Conservation (phyloP, 2,329 filamentous ascomycete species). For the Colletotrichum sidae region DNA sequence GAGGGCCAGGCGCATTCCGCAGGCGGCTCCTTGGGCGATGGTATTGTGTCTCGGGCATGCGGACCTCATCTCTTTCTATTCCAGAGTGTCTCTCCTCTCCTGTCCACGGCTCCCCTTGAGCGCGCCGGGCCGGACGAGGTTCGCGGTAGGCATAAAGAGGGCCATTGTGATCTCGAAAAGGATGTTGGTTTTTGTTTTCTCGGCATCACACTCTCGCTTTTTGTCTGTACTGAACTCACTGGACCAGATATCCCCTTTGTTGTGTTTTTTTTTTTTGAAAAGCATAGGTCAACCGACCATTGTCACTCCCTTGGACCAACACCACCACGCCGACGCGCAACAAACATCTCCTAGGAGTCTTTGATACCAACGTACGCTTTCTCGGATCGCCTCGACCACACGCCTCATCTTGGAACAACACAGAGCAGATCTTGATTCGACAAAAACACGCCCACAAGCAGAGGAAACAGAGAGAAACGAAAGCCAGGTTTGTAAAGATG, state of each 20-base stretch:
- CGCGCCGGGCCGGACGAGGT: background rate
- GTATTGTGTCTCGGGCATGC: background rate
- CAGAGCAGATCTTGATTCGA: constrained; percentile 10
- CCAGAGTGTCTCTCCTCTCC: constrained; percentile 13
- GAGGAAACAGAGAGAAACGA: background rate
- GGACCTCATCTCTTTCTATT: constrained; percentile 12
- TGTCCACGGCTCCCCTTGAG: background rate
- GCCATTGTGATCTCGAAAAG: background rate
- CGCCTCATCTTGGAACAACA: background rate
- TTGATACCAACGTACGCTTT: constrained; percentile 31
- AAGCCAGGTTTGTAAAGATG: constrained; percentile 41
- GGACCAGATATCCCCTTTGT: constrained; percentile 4
- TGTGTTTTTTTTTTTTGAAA: background rate
- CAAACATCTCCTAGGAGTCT: constrained; percentile 20
- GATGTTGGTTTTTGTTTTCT: background rate
- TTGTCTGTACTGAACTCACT: constrained; percentile 3
- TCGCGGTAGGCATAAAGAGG: constrained; percentile 24
- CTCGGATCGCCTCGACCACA: background rate
- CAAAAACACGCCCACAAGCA: constrained; percentile 29
- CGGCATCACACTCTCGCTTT: background rate
- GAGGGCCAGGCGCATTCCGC: constrained; percentile 11
- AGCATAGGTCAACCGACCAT: constrained; percentile 5
- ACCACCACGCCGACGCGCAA: constrained; percentile 19
- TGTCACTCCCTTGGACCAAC: constrained; percentile 27
- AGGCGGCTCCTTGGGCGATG: constrained; percentile 15